phyloP scores from a whole-genome alignment of 495 filamentous ascomycete species.

The Penicillium macrosclerotiorum region DNA sequence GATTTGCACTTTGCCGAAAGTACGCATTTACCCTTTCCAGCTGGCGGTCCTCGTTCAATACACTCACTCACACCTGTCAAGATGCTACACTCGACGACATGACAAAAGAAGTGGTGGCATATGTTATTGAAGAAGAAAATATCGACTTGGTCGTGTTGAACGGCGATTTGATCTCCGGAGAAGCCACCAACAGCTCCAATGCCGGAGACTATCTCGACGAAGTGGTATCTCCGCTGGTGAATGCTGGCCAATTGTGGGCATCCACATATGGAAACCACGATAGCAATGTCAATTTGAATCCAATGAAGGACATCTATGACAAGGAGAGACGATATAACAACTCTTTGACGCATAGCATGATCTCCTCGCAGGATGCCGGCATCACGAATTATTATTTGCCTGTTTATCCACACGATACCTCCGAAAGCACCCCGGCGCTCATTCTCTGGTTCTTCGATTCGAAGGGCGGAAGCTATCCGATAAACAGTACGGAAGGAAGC shows the following conservation, averaged over 20 bases:
- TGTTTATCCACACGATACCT: constrained; percentile 33
- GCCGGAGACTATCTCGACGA: constrained; percentile 58
- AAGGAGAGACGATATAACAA: constrained; percentile 54
- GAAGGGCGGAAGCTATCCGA: constrained; percentile 57
- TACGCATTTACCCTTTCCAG: background rate
- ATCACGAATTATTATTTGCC: constrained; percentile 69
- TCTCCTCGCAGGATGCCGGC: constrained; percentile 48
- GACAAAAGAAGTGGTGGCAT: constrained; percentile 57
- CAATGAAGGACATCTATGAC: constrained; percentile 45
- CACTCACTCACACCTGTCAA: background rate
- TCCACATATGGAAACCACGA: constrained; percentile 78
- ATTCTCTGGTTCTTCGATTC: constrained; percentile 79
- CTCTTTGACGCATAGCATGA: constrained; percentile 50
- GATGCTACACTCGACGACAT: constrained; percentile 45
- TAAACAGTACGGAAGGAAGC: constrained; percentile 31
- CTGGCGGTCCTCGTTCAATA: background rate
- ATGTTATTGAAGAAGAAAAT: constrained; percentile 56
- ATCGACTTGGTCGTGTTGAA: constrained; percentile 66
- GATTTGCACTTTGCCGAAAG: constrained; percentile 51
- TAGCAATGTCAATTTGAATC: constrained; percentile 57
- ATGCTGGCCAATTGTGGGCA: constrained; percentile 57
- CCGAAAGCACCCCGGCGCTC: constrained; percentile 37
- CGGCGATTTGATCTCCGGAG: constrained; percentile 72
- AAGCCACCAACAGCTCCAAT: constrained; percentile 59
- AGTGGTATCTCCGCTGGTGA: constrained; percentile 57